Base-by-base conservation (phyloP, 768 basidiomycete genomes). In the Saitozyma sp. region DNA sequence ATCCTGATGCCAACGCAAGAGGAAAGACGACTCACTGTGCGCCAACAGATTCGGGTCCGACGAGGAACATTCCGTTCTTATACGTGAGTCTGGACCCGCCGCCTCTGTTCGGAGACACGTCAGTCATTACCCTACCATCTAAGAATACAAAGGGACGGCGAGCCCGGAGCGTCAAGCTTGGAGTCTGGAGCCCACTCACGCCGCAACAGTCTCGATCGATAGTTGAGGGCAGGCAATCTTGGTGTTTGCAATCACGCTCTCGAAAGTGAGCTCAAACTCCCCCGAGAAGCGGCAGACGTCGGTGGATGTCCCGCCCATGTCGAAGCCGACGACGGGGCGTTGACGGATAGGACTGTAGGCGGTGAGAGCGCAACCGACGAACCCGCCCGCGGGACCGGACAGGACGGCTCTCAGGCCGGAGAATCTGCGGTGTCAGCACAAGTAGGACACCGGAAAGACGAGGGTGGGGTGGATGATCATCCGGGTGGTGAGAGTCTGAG, bases 371-470 rank as follows among this genome's bases (percentile, higher is more conserved):
- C 90, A 94, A 0, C 94, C 94, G 0, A 97, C 94, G 8, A 97
- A 93, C 2, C 93, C 93, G 6, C 93, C 93, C 0, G 93, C 94
- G 0, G 93, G 94, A 5, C 79, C 78, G 14, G 90, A 92, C 39
- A 95, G 79, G 66, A 96, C 92, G 67, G 89, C 91, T 83, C 92
- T 93, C 71, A 97, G 80, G 0, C 94, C 94, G 0, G 91, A 90
- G 77, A 97, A 96, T 29, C 29, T 29, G 29, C 29, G 29, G 29
- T 29, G 2, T 29, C 29, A 29, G 29, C 29, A 29, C 29, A 29
- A 29, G 29, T 2, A 29, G 2, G 29, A 5, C 29, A 29, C 29
- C 29, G 29, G 29, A 29, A 29, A 29, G 29, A 29, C 29, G 29
- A 29, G 29, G 29, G 29, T 29, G 29, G 29, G 29, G 29, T 29